These are phyloP conservation scores for Schizosaccharomyces octosporus DNA, from an alignment of 805 yeast genomes.

Conservation along the genomic window DNA sequence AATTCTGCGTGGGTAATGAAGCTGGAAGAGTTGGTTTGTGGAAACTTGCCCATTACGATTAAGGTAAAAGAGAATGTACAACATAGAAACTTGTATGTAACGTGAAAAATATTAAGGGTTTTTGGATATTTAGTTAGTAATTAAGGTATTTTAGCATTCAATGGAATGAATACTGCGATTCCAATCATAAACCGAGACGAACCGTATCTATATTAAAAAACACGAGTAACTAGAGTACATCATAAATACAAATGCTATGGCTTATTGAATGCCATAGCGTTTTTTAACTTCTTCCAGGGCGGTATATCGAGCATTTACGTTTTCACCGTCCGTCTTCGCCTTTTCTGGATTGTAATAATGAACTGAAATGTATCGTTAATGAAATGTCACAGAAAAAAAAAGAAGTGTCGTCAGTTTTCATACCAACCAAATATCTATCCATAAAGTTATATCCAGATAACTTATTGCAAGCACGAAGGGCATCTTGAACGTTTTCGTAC, in stretches of 20 bases:
- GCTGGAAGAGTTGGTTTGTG: slow-evolving; percentile 76
- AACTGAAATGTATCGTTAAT: neutral
- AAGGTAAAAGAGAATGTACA: neutral
- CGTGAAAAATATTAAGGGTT: neutral
- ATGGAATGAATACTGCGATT: no score
- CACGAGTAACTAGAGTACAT: no score
- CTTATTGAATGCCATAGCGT: neutral
- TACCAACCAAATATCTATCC: slow-evolving; percentile 30
- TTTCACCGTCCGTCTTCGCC: neutral
- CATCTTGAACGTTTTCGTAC: slow-evolving; percentile 24
- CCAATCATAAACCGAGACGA: no score
- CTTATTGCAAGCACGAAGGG: slow-evolving; percentile 28
- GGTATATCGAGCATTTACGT: neutral
- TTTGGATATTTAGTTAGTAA: neutral
- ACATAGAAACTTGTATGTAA: neutral
- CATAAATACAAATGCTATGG: neutral
- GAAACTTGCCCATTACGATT: slow-evolving; percentile 52
- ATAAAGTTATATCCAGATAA: slow-evolving; percentile 35
- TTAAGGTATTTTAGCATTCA: no score
- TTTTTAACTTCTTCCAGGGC: slow-evolving; percentile 1
- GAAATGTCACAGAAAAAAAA: neutral
- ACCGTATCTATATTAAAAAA: no score
- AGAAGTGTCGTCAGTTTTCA: neutral
- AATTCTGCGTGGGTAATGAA: slow-evolving; percentile 77
- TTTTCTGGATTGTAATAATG: slow-evolving; percentile 1